Conservation (phyloP, 1,139 yeast species). For the Debaryomyces robertsiae region DNA sequence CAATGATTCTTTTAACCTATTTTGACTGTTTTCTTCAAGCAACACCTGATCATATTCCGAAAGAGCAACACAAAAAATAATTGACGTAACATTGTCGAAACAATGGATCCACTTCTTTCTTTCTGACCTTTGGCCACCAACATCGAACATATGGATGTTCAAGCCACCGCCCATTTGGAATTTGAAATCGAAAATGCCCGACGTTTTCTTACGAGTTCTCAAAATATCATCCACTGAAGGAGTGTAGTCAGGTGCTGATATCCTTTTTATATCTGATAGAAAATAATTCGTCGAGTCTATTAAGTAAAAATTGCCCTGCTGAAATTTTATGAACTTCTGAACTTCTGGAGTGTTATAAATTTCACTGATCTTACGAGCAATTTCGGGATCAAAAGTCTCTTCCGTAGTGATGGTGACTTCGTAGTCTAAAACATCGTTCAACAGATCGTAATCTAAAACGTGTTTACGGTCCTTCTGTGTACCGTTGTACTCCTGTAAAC, state of each 20-base stretch:
- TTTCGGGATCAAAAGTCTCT: conserved; percentile 44
- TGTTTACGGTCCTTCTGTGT: conserved; percentile 20
- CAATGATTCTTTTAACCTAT: conserved; percentile 82
- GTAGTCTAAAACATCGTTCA: conserved; percentile 50
- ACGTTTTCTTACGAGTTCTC: conserved; percentile 87
- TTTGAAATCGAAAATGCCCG: conserved; percentile 84
- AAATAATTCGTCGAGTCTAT: conserved; percentile 89
- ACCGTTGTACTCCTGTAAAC: conserved; percentile 15
- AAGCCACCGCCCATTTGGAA: conserved; percentile 75
- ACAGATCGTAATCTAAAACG: conserved; percentile 40
- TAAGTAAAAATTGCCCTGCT: conserved; percentile 75
- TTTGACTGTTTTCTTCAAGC: conserved; percentile 76
- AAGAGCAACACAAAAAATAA: conserved; percentile 86
- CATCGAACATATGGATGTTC: conserved; percentile 83
- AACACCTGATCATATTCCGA: conserved; percentile 89
- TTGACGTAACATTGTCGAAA: conserved; percentile 86
- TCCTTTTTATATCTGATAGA: conserved; percentile 66
- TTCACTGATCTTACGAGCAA: conserved; percentile 47
- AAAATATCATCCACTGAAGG: conserved; percentile 80
- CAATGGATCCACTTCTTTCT: conserved; percentile 96
- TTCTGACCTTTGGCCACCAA: conserved; percentile 93
- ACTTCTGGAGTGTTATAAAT: conserved; percentile 64
- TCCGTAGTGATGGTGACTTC: conserved; percentile 52
- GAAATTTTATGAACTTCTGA: conserved; percentile 53
- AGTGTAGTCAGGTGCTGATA: conserved; percentile 59